Evolutionary conservation across 169 alveolate genomes (phyloP).

Genomic region (Hepatocystis sp.): DNA sequence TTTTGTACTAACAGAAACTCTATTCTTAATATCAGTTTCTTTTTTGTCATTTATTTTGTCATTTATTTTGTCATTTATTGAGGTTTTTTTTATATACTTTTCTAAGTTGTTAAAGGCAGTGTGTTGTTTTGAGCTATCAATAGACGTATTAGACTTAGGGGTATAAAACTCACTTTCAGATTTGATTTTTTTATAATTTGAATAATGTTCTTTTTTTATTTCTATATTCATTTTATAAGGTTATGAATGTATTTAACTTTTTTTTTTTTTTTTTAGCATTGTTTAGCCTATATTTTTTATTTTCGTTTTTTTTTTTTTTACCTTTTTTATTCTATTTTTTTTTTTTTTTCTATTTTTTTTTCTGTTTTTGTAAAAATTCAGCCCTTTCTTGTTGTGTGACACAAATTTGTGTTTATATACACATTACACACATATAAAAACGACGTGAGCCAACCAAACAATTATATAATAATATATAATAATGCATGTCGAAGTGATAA

Average conservation of each 20-base stretch:
- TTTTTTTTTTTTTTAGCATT: not conserved
- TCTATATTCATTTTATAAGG: constrained; percentile 14
- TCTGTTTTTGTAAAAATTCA: no score
- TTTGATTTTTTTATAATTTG: constrained; percentile 15
- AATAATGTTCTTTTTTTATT: constrained; percentile 1
- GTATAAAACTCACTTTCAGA: constrained; percentile 46
- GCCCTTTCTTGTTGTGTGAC: no score
- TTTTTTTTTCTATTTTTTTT: not conserved
- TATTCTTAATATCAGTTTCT: constrained; percentile 3
- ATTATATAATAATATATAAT: no score
- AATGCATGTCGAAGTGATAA: no score
- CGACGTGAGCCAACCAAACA: no score
- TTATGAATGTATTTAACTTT: not conserved
- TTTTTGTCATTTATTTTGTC: constrained; percentile 7
- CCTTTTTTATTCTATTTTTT: not conserved
- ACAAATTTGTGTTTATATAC: no score
- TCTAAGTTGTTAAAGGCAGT: constrained; percentile 34
- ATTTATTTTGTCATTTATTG: constrained; percentile 1
- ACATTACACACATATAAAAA: no score
- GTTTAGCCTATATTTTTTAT: not conserved
- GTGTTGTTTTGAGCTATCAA: constrained; percentile 27
- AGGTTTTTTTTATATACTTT: constrained; percentile 33
- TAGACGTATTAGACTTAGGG: constrained; percentile 48
- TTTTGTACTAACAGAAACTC: not conserved
- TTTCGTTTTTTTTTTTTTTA: not conserved